Evolutionary conservation across 805 yeast genomes (phyloP), one percentile per base, ranked within the genome.

Genomic region (Starmerella floricola): DNA sequence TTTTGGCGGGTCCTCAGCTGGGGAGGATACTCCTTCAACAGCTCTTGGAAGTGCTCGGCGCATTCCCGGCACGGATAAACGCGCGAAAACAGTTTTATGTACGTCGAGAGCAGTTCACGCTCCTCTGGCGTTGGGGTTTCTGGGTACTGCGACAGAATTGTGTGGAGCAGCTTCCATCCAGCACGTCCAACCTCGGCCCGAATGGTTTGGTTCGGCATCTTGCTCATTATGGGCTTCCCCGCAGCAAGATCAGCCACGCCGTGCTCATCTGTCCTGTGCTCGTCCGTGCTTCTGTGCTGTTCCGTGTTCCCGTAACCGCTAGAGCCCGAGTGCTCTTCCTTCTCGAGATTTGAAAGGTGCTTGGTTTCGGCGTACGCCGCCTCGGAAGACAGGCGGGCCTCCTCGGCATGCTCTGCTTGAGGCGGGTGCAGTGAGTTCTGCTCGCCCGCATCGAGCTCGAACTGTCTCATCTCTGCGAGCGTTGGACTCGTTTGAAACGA

Each of bases 61-160:
- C 97, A 91, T 58, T 88, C 96, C 3, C 94, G 94, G 63, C 97
- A 88, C 0, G 98, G 98, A 51, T 91, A 91, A 8, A 91, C 88
- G 54, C 87, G 84, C 1, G 91, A 86, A 63, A 87, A 91, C 28
- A 83, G 64, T 18, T 73, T 63, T 17, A 91, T 69, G 58, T 77
- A 91, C 44, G 66, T 71, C 15, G 62, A 55, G 36, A 91, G 64
- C 21, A 88, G 80, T 24, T 66, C 58, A 39, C 75, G 69, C 55
- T 88, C 86, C 34, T 69, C 71, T 3, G 56, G 51, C 1, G 78
- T 62, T 16, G 98, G 98, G 20, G 64, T 63, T 34, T 81, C 95
- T 0, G 98, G 97, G 57, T 82, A 91, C 56, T 95, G 71, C 1
- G 97, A 94, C 37, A 91, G 66, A 27, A 87, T 77, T 0, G 97